Conservation (phyloP, 2,329 filamentous ascomycete genomes). For the Aspergillus sp. region DNA sequence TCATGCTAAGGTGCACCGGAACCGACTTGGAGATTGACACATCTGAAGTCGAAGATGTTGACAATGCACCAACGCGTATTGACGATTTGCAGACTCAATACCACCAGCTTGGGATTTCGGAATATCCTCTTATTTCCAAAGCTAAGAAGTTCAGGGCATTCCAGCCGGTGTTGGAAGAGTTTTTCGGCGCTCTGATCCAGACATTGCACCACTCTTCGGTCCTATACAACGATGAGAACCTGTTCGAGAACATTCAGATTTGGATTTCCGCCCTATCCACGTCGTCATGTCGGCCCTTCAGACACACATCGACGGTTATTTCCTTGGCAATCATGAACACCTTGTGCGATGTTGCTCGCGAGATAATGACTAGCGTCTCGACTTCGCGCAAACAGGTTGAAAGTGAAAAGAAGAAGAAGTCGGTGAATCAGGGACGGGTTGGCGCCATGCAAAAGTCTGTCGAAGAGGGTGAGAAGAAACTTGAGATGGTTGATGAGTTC, state of each 20-base stretch:
- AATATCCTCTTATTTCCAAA: constrained; percentile 86
- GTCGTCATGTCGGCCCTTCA: constrained; percentile 77
- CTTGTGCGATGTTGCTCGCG: constrained; percentile 65
- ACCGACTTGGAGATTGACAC: constrained; percentile 71
- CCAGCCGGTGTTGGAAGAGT: constrained; percentile 66
- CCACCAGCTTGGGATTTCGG: constrained; percentile 72
- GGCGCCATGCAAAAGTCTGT: constrained; percentile 66
- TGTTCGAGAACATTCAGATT: constrained; percentile 81
- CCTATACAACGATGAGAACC: constrained; percentile 66
- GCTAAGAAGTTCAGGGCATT: constrained; percentile 70
- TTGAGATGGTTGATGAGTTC: constrained; percentile 62
- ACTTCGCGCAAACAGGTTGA: constrained; percentile 74
- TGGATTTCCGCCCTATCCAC: constrained; percentile 92
- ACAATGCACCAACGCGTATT: constrained; percentile 73
- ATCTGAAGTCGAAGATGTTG: constrained; percentile 81
- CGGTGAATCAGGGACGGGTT: constrained; percentile 71
- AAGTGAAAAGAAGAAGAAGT: constrained; percentile 63
- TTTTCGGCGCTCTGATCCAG: constrained; percentile 70
- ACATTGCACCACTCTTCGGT: constrained; percentile 75
- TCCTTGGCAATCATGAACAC: constrained; percentile 72
- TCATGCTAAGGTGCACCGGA: constrained; percentile 63
- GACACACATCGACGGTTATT: constrained; percentile 86
- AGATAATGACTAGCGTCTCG: constrained; percentile 64
- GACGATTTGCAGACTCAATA: constrained; percentile 83
- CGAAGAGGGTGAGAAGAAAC: constrained; percentile 61